These are phyloP conservation scores for Aspergillus awamori DNA, from an alignment of 2,329 filamentous ascomycete genomes.

Conservation along the genomic window DNA sequence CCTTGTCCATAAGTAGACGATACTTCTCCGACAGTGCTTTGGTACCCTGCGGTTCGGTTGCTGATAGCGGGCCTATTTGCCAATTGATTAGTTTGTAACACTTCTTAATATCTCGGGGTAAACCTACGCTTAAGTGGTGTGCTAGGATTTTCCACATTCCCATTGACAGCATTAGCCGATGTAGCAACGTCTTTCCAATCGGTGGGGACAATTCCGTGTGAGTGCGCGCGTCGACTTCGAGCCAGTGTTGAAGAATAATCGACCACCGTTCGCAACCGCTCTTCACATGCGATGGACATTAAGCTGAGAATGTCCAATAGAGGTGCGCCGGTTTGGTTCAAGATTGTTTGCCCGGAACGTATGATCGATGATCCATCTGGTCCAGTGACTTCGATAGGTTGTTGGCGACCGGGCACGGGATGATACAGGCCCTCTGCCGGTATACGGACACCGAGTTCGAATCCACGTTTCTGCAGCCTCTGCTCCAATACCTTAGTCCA, in stretches of 20 bases:
- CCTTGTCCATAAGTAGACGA: constrained; percentile 64
- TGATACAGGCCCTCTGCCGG: constrained; percentile 60
- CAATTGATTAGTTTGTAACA: constrained; percentile 18
- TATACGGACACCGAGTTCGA: constrained; percentile 61
- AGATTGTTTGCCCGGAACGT: constrained; percentile 69
- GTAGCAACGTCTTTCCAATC: constrained; percentile 75
- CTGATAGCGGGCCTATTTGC: constrained; percentile 39
- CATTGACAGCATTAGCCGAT: constrained; percentile 31
- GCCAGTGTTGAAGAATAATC: constrained; percentile 76
- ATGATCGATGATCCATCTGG: constrained; percentile 65
- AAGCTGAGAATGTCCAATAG: constrained; percentile 82
- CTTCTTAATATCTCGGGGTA: constrained; percentile 1
- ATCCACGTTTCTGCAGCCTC: constrained; percentile 59
- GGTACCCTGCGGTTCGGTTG: constrained; percentile 45
- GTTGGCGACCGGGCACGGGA: constrained; percentile 45
- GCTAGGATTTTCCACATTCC: constrained; percentile 41
- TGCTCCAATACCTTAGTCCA: constrained; percentile 61
- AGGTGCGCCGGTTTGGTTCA: constrained; percentile 67
- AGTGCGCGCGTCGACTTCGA: constrained; percentile 71
- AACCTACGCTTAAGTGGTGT: constrained; percentile 45
- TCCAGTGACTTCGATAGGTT: constrained; percentile 55
- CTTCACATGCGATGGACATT: constrained; percentile 79
- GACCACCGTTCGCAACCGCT: constrained; percentile 73
- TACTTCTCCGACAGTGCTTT: constrained; percentile 55
- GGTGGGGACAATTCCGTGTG: constrained; percentile 75